Conservation (phyloP, 2,329 filamentous ascomycete species). For the Gyromitra esculenta region DNA sequence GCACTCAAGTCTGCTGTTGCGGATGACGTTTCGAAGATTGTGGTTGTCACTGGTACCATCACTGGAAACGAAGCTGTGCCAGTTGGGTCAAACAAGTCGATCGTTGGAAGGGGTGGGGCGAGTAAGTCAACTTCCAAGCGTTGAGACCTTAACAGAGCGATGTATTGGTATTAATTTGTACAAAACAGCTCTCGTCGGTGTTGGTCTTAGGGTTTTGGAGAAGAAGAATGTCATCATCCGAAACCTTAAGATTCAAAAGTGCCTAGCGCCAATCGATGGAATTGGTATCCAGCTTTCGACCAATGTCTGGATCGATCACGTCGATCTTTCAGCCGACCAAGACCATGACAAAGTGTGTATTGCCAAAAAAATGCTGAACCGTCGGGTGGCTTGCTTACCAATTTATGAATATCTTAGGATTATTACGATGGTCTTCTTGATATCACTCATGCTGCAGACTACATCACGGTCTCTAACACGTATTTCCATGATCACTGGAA, state of each 20-base stretch:
- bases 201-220: constrained; percentile 67
- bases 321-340: constrained; percentile 70
- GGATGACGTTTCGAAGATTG: constrained; percentile 63
- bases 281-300: constrained; percentile 68
- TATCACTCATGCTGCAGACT: constrained; percentile 72
- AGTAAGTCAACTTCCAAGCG: constrained; percentile 24
- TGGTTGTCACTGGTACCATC: constrained; percentile 64
- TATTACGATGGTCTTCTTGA: constrained; percentile 76
- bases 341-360: constrained; percentile 67
- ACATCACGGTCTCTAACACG: constrained; percentile 65
- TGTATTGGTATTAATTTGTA: constrained; percentile 50
- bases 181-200: constrained; percentile 61
- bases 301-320: constrained; percentile 75
- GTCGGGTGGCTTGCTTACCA: constrained; percentile 6
- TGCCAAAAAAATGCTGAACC: neutral
- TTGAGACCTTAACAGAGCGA: neutral
- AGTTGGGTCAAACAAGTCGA: constrained; percentile 65
- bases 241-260: constrained; percentile 70
- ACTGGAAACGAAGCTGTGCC: constrained; percentile 61
- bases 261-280: constrained; percentile 69
- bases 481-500: constrained; percentile 71
- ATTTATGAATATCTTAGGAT: constrained; percentile 60
- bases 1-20: constrained; percentile 65
- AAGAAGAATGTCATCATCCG: constrained; percentile 71
- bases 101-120: constrained; percentile 62